These are phyloP conservation scores for Trichophyton schoenleinii DNA, from an alignment of 2,329 filamentous ascomycete genomes.

Conservation along the genomic window DNA sequence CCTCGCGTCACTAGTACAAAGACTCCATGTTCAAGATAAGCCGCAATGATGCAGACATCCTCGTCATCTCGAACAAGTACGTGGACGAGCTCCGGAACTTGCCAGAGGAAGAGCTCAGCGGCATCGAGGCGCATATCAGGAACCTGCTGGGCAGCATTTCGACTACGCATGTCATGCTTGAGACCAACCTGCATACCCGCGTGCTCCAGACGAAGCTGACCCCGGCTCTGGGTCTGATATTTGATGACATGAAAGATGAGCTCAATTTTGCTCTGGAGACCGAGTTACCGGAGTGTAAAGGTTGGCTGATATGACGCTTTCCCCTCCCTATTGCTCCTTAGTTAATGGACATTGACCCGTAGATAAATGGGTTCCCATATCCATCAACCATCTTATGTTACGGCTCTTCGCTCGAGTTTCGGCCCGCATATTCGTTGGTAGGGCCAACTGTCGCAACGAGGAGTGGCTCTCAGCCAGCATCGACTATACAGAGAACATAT, in stretches of 20 bases:
- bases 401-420: constrained; percentile 29
- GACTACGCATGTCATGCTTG: background rate
- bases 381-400: background rate
- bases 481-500: constrained; percentile 26
- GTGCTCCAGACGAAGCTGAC: constrained; percentile 11
- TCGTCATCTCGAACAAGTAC: constrained; percentile 18
- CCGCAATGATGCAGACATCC: constrained; percentile 13
- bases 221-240: constrained; percentile 12
- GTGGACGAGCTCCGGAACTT: constrained; percentile 16
- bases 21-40: constrained; percentile 11
- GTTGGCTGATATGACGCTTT: too few species aligned
- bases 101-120: constrained; percentile 14
- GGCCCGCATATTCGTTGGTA: constrained; percentile 30
- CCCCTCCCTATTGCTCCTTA: too few species aligned
- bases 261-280: background rate
- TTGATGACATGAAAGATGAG: background rate
- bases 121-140: constrained; percentile 15
- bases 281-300: background rate
- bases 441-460: constrained; percentile 25
- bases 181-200: constrained; percentile 4
- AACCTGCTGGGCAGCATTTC: background rate
- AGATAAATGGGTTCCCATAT: background rate
- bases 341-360: too few species aligned
- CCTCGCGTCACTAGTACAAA: constrained; percentile 6
- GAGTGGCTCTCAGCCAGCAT: constrained; percentile 27